These are phyloP conservation scores for Kodamaea fungicola DNA, from an alignment of 1,139 yeast species.

Conservation along the genomic window DNA sequence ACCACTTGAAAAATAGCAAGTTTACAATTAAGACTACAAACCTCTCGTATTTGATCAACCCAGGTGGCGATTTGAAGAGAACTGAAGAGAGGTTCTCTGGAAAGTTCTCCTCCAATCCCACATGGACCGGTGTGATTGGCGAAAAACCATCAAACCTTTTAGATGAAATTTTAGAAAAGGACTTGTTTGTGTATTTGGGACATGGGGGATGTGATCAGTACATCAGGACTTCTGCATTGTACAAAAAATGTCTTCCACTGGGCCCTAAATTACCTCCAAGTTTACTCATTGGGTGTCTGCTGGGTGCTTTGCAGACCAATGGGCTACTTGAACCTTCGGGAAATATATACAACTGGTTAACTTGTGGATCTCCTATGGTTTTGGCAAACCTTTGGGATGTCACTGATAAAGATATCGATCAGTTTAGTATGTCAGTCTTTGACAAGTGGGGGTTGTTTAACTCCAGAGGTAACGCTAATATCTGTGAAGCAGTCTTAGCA, in stretches of 20 bases:
- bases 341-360: slow-evolving; percentile 67
- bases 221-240: slow-evolving; percentile 38
- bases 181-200: slow-evolving; percentile 78
- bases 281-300: slow-evolving; percentile 86
- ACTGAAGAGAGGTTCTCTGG: slow-evolving; percentile 63
- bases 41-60: slow-evolving; percentile 68
- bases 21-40: slow-evolving; percentile 11
- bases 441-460: slow-evolving; percentile 57
- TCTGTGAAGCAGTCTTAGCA: slow-evolving; percentile 47
- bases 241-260: slow-evolving; percentile 18
- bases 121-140: slow-evolving; percentile 59
- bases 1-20: slow-evolving; percentile 28
- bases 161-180: slow-evolving; percentile 30
- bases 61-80: slow-evolving; percentile 68
- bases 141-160: slow-evolving; percentile 52
- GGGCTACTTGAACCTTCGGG: slow-evolving; percentile 75
- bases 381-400: slow-evolving; percentile 95
- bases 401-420: slow-evolving; percentile 91
- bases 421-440: slow-evolving; percentile 59
- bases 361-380: slow-evolving; percentile 79
- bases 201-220: slow-evolving; percentile 96
- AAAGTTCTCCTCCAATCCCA: slow-evolving; percentile 30
- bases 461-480: slow-evolving; percentile 16
- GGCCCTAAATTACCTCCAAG: slow-evolving; percentile 55
- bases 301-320: slow-evolving; percentile 61